phyloP scores from a whole-genome alignment of 495 filamentous ascomycete genomes.

The Aspergillus egyptiacus region DNA sequence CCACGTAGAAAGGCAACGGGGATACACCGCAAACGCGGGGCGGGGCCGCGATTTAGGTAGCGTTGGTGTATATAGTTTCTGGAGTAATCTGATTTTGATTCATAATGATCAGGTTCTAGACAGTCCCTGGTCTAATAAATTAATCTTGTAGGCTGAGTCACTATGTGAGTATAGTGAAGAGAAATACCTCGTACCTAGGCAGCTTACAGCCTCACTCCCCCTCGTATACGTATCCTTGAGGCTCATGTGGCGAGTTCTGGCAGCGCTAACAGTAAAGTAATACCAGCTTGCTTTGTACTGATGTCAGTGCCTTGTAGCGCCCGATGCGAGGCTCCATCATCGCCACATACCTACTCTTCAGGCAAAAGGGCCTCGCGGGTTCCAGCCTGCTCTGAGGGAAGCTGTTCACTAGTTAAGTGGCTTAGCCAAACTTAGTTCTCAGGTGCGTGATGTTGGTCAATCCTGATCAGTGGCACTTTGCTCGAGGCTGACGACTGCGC shows the following conservation, averaged over 20 bases:
- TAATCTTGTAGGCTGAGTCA: neutral
- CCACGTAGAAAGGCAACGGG: neutral
- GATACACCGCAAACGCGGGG: neutral
- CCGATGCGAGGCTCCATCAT: neutral
- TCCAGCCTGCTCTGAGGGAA: too few species aligned
- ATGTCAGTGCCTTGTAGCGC: neutral
- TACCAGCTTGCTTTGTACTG: neutral
- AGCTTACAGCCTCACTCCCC: too few species aligned
- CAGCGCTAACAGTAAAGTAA: too few species aligned
- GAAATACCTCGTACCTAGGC: neutral
- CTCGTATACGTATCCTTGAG: neutral
- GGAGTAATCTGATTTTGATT: neutral
- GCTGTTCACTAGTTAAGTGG: too few species aligned
- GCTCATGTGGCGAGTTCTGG: neutral
- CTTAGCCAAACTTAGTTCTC: too few species aligned
- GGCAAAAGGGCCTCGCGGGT: too few species aligned
- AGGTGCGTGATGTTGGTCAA: too few species aligned
- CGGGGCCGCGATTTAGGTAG: neutral
- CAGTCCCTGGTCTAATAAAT: neutral
- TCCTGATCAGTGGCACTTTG: too few species aligned
- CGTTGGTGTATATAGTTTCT: neutral
- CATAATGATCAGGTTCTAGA: neutral
- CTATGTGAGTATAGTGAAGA: too few species aligned
- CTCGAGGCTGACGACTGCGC: too few species aligned
- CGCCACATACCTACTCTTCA: neutral